Evolutionary conservation across 2,329 filamentous ascomycete genomes (phyloP).

Genomic region (Beauveria asiatica): DNA sequence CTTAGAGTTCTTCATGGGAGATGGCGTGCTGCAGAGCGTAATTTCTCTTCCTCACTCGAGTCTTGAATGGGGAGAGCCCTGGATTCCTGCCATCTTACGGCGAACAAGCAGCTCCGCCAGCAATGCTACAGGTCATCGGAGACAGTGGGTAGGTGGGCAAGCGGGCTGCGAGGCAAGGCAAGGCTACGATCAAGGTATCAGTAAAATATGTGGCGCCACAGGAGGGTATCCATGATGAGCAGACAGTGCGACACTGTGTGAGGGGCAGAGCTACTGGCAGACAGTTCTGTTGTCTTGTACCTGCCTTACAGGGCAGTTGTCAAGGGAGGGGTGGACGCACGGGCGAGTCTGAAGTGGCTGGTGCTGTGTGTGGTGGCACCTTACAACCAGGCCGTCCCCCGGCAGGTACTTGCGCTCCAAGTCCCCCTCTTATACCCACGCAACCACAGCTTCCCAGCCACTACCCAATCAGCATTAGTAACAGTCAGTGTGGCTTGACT

Average conservation of each 20-base stretch:
- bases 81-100: neutral
- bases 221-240: neutral
- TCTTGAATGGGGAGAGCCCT: neutral
- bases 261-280: neutral
- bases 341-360: neutral
- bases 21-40: neutral
- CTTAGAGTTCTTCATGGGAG: neutral
- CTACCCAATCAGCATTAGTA: neutral
- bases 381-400: no score
- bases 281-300: neutral
- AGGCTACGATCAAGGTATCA: neutral
- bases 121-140: slow-evolving; percentile 7
- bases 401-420: neutral
- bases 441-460: neutral
- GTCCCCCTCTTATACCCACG: neutral
- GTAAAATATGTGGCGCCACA: neutral
- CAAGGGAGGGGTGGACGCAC: neutral
- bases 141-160: neutral
- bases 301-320: slow-evolving; percentile 10
- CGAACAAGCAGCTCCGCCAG: neutral
- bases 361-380: no score
- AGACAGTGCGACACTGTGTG: neutral
- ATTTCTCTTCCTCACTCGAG: neutral
- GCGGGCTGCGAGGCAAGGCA: slow-evolving; percentile 1
- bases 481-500: neutral